phyloP scores from a whole-genome alignment of 164 flowering plant species.

The Liriodendron chinense region DNA sequence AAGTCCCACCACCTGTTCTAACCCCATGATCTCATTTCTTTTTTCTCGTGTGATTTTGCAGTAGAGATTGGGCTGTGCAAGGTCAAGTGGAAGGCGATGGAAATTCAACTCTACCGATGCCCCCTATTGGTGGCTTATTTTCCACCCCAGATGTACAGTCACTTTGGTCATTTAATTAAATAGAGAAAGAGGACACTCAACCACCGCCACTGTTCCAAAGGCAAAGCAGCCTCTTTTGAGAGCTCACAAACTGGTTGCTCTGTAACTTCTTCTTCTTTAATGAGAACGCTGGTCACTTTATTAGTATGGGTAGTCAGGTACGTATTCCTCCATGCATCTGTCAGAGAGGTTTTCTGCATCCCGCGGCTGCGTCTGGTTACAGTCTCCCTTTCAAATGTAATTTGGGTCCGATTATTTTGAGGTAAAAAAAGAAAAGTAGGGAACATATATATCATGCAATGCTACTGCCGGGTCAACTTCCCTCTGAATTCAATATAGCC shows the following conservation, averaged over 20 bases:
- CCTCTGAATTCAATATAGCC: too few relatives aligned
- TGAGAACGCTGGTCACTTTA: constrained; percentile 29
- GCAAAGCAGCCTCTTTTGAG: constrained; percentile 34
- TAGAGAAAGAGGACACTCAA: background rate
- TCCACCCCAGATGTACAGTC: constrained; percentile 79
- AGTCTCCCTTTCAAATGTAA: too few relatives aligned
- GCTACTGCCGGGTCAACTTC: too few relatives aligned
- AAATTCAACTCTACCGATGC: constrained; percentile 31
- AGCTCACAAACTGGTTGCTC: constrained; percentile 38
- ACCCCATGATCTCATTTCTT: too few relatives aligned
- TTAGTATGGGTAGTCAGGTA: background rate
- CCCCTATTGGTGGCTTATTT: constrained; percentile 58
- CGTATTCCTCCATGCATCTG: too few relatives aligned
- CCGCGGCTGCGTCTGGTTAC: too few relatives aligned
- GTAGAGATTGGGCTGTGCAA: constrained; percentile 44
- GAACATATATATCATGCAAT: too few relatives aligned
- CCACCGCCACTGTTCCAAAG: constrained; percentile 21
- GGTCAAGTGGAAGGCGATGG: constrained; percentile 47
- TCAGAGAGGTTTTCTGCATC: too few relatives aligned
- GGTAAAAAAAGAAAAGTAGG: too few relatives aligned
- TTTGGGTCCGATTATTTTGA: too few relatives aligned
- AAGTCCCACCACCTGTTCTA: too few relatives aligned
- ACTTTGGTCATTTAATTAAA: constrained; percentile 77
- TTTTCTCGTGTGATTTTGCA: too few relatives aligned
- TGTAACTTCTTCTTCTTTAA: constrained; percentile 47